Evolutionary conservation across 2,329 filamentous ascomycete species (phyloP), one percentile per base, ranked within the genome.

Genomic region (Penicillium sp.): DNA sequence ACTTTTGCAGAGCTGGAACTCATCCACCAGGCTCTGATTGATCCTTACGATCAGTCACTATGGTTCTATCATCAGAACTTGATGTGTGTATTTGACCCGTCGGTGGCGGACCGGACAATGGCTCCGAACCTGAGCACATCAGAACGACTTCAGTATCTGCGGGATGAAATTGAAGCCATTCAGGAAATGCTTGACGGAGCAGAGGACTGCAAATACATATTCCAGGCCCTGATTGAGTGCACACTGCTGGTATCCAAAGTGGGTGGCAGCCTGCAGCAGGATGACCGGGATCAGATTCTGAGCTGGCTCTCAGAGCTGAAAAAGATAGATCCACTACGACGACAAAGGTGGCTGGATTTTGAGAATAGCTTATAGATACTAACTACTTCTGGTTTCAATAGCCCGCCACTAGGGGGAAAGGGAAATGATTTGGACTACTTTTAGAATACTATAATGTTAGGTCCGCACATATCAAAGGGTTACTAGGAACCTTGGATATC

Each of bases 1-100:
- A 40, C 23, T 20, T 32, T 42, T 15, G 41, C 49, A 80, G 93
- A 98, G 72, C 77, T 97, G 44, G 77, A 81, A 24, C 74, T 88
- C 38, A 84, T 95, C 24, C 83, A 86, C 47, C 81, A 85, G 49
- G 91, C 87, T 0, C 77, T 97, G 42, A 93, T 90, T 32, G 91
- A 95, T 50, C 90, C 92, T 0, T 90, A 95, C 59, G 92, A 97
- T 66, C 92, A 97, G 66, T 95, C 90, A 15, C 78, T 96, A 5
- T 98, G 93, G 91, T 95, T 95, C 70, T 97, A 98, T 65, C 90
- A 97, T 68, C 87, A 93, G 60, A 95, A 86, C 63, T 75, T 96
- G 49, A 83, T 96, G 73, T 80, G 83, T 52, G 86, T 84, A 63
- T 75, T 87, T 60, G 74, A 79, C 45, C 77, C 75, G 61, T 73